Evolutionary conservation across 2,329 filamentous ascomycete genomes (phyloP).

Genomic region (Mycogone perniciosa): DNA sequence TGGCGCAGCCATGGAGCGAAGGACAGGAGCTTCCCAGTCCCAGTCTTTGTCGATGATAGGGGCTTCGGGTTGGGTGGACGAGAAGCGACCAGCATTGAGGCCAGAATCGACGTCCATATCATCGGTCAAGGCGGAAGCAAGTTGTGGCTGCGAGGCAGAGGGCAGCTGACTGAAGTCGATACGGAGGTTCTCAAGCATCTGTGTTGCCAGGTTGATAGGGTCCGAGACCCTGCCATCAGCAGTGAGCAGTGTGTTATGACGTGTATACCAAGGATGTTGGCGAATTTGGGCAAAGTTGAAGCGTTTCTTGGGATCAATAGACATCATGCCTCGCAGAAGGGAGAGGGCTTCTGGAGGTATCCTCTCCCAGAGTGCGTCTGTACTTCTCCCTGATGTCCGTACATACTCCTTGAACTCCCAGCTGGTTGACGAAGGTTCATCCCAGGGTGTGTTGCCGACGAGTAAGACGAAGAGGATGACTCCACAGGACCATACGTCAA

Average conservation of each 20-base stretch:
- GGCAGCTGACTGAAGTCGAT: conserved; percentile 77
- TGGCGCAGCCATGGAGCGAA: conserved; percentile 45
- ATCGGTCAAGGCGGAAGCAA: conserved; percentile 31
- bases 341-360: conserved; percentile 70
- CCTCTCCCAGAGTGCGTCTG: conserved; percentile 78
- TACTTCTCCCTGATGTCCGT: conserved; percentile 69
- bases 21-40: conserved; percentile 76
- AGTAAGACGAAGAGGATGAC: conserved; percentile 95
- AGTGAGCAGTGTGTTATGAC: conserved; percentile 69
- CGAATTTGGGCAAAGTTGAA: conserved; percentile 85
- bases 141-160: conserved; percentile 39
- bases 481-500: conserved; percentile 95
- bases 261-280: conserved; percentile 90
- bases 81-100: conserved; percentile 45
- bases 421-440: conserved; percentile 77
- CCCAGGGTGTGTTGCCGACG: conserved; percentile 96
- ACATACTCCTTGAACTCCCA: conserved; percentile 91
- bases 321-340: conserved; percentile 88
- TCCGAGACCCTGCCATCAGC: conserved; percentile 69
- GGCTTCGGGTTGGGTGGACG: conserved; percentile 81
- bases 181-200: conserved; percentile 85
- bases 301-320: conserved; percentile 63
- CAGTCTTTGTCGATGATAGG: conserved; percentile 66
- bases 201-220: conserved; percentile 78
- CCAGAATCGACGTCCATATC: conserved; percentile 64